phyloP scores from a whole-genome alignment of 2,329 filamentous ascomycete genomes.

The Diaporthe sp. region DNA sequence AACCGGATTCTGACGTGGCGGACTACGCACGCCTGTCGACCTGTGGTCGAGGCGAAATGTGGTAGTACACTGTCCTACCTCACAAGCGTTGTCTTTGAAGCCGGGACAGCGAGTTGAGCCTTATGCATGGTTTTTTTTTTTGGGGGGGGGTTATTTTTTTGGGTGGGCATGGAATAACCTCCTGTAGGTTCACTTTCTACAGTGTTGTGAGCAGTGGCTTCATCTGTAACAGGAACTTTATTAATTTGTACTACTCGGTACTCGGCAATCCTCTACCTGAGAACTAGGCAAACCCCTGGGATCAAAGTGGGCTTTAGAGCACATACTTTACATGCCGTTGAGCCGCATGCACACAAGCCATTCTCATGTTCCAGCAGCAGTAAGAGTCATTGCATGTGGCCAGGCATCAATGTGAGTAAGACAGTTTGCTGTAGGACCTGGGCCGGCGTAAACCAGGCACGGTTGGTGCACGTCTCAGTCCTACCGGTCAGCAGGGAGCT shows the following conservation, averaged over 20 bases:
- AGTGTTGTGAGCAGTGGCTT: neutral
- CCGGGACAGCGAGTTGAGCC: neutral
- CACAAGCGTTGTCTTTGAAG: neutral
- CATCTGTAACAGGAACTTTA: neutral
- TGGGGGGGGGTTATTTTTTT: no score
- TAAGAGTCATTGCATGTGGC: conserved; percentile 1
- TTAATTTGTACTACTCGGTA: neutral
- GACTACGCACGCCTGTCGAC: neutral
- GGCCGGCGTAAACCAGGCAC: neutral
- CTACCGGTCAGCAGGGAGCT: neutral
- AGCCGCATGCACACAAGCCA: neutral
- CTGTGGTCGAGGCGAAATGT: neutral
- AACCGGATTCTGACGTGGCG: neutral
- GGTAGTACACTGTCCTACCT: neutral
- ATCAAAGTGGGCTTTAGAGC: neutral
- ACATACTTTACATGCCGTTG: neutral
- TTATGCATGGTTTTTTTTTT: neutral
- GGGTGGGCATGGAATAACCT: neutral
- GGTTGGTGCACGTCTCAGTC: neutral
- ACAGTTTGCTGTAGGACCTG: neutral
- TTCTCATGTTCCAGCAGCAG: no score
- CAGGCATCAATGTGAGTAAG: neutral
- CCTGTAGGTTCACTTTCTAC: neutral
- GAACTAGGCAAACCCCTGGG: no score
- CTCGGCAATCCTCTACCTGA: neutral